Percentiles rank a stretch among this genome's conserved stretches.
Conservation (phyloP, 2,329 filamentous ascomycete genomes). For the Chaetomium sp. region DNA sequence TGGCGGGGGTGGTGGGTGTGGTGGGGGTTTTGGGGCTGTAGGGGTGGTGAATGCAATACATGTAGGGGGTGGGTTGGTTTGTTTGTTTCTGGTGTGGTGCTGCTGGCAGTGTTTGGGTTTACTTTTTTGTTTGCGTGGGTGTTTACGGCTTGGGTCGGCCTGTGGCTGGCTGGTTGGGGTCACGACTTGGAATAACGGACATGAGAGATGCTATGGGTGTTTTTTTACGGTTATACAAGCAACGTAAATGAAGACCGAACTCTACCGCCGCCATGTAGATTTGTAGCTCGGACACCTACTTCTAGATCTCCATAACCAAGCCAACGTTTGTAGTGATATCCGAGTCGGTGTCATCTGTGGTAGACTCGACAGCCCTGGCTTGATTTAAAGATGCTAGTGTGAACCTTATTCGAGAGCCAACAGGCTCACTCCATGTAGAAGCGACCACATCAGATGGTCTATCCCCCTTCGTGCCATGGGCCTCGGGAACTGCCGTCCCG, state of each 20-base stretch:
- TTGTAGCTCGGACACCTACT: not conserved
- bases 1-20: not conserved
- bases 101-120: slow-evolving; percentile 13
- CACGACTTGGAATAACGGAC: not conserved
- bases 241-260: not conserved
- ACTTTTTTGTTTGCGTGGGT: not conserved
- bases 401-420: not conserved
- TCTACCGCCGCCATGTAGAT: not conserved
- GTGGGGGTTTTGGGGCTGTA: slow-evolving; percentile 10
- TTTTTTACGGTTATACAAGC: not conserved
- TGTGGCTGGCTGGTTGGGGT: slow-evolving; percentile 4
- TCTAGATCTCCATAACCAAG: not conserved
- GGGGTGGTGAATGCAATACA: no score
- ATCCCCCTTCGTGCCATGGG: not conserved
- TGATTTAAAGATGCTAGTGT: not conserved
- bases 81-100: not conserved
- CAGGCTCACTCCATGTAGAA: not conserved
- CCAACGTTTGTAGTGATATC: not conserved
- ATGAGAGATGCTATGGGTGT: not conserved
- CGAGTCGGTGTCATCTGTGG: not conserved
- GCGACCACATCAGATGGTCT: not conserved
- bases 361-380: not conserved
- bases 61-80: not conserved
- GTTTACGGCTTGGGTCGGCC: not conserved
- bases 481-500: slow-evolving; percentile 7